Base-by-base conservation (phyloP, 1,284 basidiomycete genomes). In the Cryptococcus maquisensis region DNA sequence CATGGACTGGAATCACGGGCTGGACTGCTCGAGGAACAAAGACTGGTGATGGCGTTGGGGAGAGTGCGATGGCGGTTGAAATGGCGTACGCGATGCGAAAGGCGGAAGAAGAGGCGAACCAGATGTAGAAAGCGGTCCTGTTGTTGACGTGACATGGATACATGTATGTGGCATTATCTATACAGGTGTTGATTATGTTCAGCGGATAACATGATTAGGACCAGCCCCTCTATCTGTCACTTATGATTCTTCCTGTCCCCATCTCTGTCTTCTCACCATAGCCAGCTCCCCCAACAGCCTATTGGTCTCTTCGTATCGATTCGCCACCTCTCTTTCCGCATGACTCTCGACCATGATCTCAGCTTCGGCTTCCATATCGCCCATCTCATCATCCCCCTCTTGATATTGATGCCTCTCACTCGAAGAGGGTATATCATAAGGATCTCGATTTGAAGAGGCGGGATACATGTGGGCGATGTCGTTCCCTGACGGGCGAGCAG, bases 301-400 rank as follows among this genome's bases (percentile, higher is more conserved):
- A 62, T 74, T 74, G 16, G 72, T 55, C 55, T 73, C 70, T 49
- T 74, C 72, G 44, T 74, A 74, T 24, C 66, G 50, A 10, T 47
- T 60, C 44, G 55, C 65, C 18, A 68, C 64, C 13, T 62, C 59
- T 16, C 56, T 53, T 18, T 60, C 54, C 21, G 32, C 53, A 16
- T 24, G 7, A 21, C 48, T 38, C 36, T 46, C 21, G 10, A 32
- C 28, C 35, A 36, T 24, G 16, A 23, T 24, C 9, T 36, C 56
- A 8, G 13, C 18, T 16, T 21, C n/a, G 44, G 24, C 46, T 28
- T 53, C 42, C 16, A 28, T 40, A 52, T 57, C 47, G 48, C 28
- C 52, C 42, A 47, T 46, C 28, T 61, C 59, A 20, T 61, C 53
- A 10, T 49, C 56, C 23, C 35, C 48, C 24, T 16, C 23, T 15